phyloP scores from a whole-genome alignment of 108 stramenopile species.

The Cyclostephanos tholiformis region DNA sequence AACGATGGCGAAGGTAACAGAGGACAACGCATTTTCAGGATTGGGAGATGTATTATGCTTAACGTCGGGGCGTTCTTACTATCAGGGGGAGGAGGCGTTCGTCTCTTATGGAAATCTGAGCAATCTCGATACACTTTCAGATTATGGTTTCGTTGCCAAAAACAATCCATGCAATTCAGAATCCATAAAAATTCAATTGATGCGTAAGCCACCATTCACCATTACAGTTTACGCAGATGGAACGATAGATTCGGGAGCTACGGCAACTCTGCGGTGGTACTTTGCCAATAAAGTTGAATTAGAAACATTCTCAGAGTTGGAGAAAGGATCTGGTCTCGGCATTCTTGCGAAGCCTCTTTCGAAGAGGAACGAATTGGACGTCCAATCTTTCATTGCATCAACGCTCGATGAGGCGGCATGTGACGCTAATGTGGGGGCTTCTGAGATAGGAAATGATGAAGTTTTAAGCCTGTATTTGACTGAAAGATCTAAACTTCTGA shows the following conservation, averaged over 20 bases:
- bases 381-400: conserved; percentile 67
- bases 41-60: conserved; percentile 38
- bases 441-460: conserved; percentile 42
- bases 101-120: conserved; percentile 73
- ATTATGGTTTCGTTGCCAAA: conserved; percentile 72
- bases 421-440: conserved; percentile 52
- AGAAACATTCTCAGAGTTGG: conserved; percentile 37
- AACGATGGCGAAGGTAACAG: conserved; percentile 52
- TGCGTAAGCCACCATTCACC: conserved; percentile 50
- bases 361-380: conserved; percentile 64
- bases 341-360: conserved; percentile 56
- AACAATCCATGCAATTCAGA: conserved; percentile 66
- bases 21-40: conserved; percentile 40
- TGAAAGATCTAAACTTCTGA: conserved; percentile 48
- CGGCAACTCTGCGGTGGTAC: conserved; percentile 54
- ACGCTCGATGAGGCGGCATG: conserved; percentile 58
- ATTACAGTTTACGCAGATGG: conserved; percentile 60
- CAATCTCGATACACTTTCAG: conserved; percentile 69
- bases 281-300: conserved; percentile 56
- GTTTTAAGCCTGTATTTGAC: conserved; percentile 49
- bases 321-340: conserved; percentile 43
- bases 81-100: conserved; percentile 57
- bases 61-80: conserved; percentile 29
- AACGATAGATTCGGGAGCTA: conserved; percentile 52
- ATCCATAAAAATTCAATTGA: conserved; percentile 57